Conservation (phyloP, 2,329 filamentous ascomycete species). For the Colletotrichum nymphaeae region DNA sequence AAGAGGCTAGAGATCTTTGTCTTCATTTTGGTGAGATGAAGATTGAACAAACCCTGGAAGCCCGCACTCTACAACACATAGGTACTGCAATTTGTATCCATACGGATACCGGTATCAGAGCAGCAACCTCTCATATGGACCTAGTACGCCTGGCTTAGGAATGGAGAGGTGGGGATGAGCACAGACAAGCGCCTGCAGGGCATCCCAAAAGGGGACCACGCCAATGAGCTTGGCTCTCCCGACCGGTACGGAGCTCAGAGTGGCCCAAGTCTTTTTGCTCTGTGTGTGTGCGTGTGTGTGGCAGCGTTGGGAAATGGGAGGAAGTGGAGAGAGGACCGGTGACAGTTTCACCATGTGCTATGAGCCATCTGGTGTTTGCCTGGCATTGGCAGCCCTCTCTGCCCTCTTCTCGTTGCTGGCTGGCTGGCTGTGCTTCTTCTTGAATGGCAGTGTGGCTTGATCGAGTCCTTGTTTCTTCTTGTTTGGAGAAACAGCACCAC, state of each 20-base stretch:
- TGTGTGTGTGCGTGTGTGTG: background rate
- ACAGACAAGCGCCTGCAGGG: constrained; percentile 32
- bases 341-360: constrained; percentile 33
- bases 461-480: background rate
- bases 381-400: background rate
- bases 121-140: background rate
- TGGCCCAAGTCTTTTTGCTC: background rate
- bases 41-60: constrained; percentile 17
- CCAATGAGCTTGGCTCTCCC: constrained; percentile 32
- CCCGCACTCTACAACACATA: background rate
- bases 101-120: too few species aligned
- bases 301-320: constrained; percentile 8
- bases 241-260: constrained; percentile 24
- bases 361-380: constrained; percentile 11
- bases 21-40: constrained; percentile 15
- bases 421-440: background rate
- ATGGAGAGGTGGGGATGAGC: constrained; percentile 6
- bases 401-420: background rate
- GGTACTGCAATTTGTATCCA: too few species aligned
- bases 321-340: background rate
- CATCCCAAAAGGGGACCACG: constrained; percentile 19
- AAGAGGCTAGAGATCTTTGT: background rate
- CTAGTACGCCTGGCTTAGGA: background rate
- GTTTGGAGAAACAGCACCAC: background rate
- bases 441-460: background rate